Evolutionary conservation across 345 rosid genomes (phyloP), one percentile per base, ranked within the genome.

Genomic region (Carallia brachiata): DNA sequence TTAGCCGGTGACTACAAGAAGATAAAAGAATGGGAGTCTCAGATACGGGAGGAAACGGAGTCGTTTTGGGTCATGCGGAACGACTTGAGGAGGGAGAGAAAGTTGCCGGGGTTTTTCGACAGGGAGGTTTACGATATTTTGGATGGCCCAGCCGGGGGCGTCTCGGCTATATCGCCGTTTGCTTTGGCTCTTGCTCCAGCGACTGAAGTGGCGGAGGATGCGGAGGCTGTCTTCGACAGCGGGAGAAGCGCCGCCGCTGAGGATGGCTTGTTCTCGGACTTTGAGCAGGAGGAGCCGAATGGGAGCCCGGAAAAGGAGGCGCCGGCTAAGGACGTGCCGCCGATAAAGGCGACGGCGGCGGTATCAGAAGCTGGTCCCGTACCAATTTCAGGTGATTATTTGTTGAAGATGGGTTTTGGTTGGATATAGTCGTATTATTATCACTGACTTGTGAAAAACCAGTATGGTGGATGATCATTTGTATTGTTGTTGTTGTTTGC

Each of bases 31-130:
- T 95, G 99, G 99, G 99, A 95, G 71, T 65, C 83, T 52, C 83
- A 73, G 73, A 73, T 74, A 27, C 80, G 77, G 77, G 96, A 90
- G 4, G 97, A 84, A 48, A 77, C 87, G 73, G 98, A 95, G 55
- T 92, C 99, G 70, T 95, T 86, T 78, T 95, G 99, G 99, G 84
- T 82, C 8, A 92, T 95, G 98, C 80, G 99, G 81, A 95, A 90
- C 62, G 99, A 95, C 66, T 63, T 90, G 54, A 83, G 98, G 53
- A 70, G 98, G 13, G 98, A 89, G 75, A 86, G 86, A 84, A 89
- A 84, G 82, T 79, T 95, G 80, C 99, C 98, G 1, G 99, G 98
- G 5, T 90, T 92, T 68, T 95, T 92, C 70, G 98, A 95, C 36
- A 85, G 91, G 78, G 99, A 92, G 80, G 96, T 95, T 61, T 95